Evolutionary conservation across 768 basidiomycete species (phyloP), one percentile per base, ranked within the genome.

Genomic region (Tricholoma saponaceum): DNA sequence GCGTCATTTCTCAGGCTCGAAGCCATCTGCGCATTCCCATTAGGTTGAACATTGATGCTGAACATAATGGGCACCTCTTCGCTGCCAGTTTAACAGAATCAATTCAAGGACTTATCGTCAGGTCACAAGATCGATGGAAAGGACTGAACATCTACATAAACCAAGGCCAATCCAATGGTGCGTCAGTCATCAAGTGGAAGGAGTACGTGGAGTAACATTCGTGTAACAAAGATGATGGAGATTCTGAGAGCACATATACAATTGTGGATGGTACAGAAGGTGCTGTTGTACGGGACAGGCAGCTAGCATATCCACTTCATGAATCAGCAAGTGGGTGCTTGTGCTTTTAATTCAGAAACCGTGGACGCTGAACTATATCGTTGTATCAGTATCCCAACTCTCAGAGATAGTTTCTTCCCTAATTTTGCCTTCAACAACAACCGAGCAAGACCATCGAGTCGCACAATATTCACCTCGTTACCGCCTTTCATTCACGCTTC

Each of bases 401-500:
- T 68, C 64, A 30, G 65, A 70, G 22, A 64, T 65, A 10, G 60
- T 77, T 50, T 66, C 74, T n/a, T 66, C 64, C 37, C 76, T 78
- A 32, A 64, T 84, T 46, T 69, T 58, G 55, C 77, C 65, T 60
- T 86, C 54, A 65, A 81, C 73, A 1, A 72, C 79, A 3, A 69
- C 78, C n/a, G 65, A 70, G 26, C 69, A 72, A 16, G 66, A 71
- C 54, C 74, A 81, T 49, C 76, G 82, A 28, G 78, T 82, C 54
- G 82, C 84, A 37, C 91, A 90, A 70, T 98, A 92, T 69, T 81
- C 95, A 12, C 81, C 85, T 4, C 84, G 83, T 46, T 91, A 92
- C 70, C 87, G 93, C 43, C 80, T 98, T 13, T 85, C 92, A n/a
- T 97, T 98, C 74, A 91, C 90, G 13, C 76, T 99, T 6, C 73